phyloP scores from a whole-genome alignment of 2,329 filamentous ascomycete species.

The Pyrenophora tritici-repentis region DNA sequence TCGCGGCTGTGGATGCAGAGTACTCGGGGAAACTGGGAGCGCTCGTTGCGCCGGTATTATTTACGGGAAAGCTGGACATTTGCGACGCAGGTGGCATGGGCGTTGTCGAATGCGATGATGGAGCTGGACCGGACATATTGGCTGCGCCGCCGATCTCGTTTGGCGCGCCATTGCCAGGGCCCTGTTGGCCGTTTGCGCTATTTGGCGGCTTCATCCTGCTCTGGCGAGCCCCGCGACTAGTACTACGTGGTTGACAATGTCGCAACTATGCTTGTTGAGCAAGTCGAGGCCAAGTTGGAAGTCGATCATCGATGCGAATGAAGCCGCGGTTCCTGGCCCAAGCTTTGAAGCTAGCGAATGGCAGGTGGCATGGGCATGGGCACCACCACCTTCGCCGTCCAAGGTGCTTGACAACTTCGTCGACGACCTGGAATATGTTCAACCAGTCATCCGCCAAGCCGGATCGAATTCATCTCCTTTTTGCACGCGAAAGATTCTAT shows the following conservation, averaged over 20 bases:
- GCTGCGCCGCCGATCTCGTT: constrained; percentile 21
- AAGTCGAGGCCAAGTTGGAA: neutral
- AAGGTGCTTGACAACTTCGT: neutral
- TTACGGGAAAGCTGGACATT: constrained; percentile 30
- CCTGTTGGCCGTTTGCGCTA: constrained; percentile 8
- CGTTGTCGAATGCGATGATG: constrained; percentile 17
- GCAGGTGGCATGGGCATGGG: neutral
- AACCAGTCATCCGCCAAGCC: no score
- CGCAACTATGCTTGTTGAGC: constrained; percentile 3
- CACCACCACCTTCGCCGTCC: neutral
- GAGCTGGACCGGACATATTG: constrained; percentile 25
- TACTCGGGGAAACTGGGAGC: constrained; percentile 37
- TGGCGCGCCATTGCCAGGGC: constrained; percentile 27
- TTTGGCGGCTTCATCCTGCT: constrained; percentile 27
- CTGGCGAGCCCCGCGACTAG: constrained; percentile 18
- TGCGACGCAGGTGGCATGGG: constrained; percentile 32
- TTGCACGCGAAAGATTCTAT: no score
- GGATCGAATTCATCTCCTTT: no score
- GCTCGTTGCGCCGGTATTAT: constrained; percentile 15
- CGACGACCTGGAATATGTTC: no score
- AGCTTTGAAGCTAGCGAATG: constrained; percentile 12
- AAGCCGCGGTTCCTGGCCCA: constrained; percentile 4
- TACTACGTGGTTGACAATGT: constrained; percentile 3
- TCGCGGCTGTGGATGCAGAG: constrained; percentile 50
- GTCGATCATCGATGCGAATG: constrained; percentile 1